Conservation (phyloP, 495 filamentous ascomycete genomes). For the Lophiostoma macrostomum region DNA sequence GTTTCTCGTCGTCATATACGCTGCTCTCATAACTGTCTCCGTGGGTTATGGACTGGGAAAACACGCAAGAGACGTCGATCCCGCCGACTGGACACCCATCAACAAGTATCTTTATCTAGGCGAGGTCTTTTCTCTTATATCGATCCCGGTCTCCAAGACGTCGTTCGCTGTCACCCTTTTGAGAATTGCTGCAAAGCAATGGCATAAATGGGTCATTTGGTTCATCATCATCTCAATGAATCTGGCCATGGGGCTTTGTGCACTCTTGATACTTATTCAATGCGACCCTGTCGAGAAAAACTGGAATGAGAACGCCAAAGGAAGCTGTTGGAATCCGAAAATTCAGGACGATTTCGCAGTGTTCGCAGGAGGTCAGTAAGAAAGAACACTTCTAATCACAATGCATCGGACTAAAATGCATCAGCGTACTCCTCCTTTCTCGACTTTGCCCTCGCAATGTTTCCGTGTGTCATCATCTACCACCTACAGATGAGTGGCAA, state of each 20-base stretch:
- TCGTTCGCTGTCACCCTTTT: conserved; percentile 15
- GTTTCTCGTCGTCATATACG: conserved; percentile 1
- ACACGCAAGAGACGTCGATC: neutral
- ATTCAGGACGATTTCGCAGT: conserved; percentile 1
- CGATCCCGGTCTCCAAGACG: conserved; percentile 7
- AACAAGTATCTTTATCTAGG: conserved; percentile 9
- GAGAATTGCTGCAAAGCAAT: neutral
- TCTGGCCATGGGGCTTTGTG: conserved; percentile 1
- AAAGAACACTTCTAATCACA: neutral
- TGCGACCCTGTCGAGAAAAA: conserved; percentile 6
- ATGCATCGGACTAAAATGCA: too few relatives aligned
- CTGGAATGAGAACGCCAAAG: conserved; percentile 6
- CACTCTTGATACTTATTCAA: conserved; percentile 2
- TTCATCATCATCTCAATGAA: conserved; percentile 14
- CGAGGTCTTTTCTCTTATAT: conserved; percentile 9
- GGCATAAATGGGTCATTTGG: conserved; percentile 12
- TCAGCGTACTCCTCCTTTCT: conserved; percentile 46
- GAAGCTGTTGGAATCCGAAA: conserved; percentile 2
- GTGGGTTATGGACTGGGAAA: conserved; percentile 11
- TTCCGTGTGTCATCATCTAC: conserved; percentile 48
- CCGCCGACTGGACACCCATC: neutral
- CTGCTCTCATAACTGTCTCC: conserved; percentile 4
- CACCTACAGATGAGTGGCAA: conserved; percentile 42
- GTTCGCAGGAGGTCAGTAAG: conserved; percentile 11
- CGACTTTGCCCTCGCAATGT: conserved; percentile 47